Conservation (phyloP, 2,329 filamentous ascomycete species). For the Aureobasidium sp. region DNA sequence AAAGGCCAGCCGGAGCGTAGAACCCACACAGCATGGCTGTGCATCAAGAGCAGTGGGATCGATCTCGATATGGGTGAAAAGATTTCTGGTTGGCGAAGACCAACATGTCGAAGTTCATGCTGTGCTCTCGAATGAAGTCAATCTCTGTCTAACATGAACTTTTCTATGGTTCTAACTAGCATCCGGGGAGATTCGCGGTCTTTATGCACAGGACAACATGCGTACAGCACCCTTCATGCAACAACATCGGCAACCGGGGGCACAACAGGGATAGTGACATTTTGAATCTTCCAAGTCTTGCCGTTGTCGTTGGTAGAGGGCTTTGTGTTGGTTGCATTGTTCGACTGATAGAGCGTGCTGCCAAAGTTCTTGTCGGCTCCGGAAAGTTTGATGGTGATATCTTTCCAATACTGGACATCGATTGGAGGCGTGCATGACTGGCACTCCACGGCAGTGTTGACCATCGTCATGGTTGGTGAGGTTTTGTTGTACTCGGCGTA, state of each 20-base stretch:
- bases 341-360: not conserved
- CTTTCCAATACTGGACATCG: constrained; percentile 10
- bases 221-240: not conserved
- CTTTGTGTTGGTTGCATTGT: constrained; percentile 10
- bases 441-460: constrained; percentile 16
- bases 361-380: constrained; percentile 13
- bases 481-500: constrained; percentile 11
- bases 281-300: constrained; percentile 17
- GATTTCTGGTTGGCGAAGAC: too few species aligned
- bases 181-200: not conserved
- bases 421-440: constrained; percentile 11
- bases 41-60: too few species aligned
- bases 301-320: constrained; percentile 12
- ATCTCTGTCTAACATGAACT: not conserved
- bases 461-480: constrained; percentile 1
- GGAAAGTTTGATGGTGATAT: constrained; percentile 15
- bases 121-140: not conserved
- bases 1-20: too few species aligned
- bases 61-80: too few species aligned
- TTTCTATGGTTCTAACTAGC: not conserved
- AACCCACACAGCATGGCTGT: too few species aligned
- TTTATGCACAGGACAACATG: not conserved
- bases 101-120: not conserved
- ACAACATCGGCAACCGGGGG: constrained; percentile 2
- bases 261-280: constrained; percentile 16